phyloP scores from a whole-genome alignment of 768 basidiomycete species.

The Boletus vinaceobasis region DNA sequence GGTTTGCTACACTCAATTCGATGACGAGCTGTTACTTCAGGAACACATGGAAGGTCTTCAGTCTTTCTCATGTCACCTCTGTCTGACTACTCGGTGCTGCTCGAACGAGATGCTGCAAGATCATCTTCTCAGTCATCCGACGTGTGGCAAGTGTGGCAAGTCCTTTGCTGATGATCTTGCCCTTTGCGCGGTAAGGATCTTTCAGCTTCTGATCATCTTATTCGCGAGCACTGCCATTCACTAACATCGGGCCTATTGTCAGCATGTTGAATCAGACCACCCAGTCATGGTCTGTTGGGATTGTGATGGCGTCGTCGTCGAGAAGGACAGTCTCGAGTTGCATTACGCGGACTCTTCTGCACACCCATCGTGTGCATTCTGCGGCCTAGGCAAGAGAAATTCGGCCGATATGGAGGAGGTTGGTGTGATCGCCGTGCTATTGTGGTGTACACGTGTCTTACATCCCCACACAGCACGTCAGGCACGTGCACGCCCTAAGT shows the following conservation, averaged over 20 bases:
- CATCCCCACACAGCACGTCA: conserved; percentile 18
- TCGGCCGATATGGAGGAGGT: conserved; percentile 20
- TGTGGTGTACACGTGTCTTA: conserved; percentile 7
- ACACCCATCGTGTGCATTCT: conserved; percentile 22
- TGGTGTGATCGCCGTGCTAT: background rate
- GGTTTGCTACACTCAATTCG: conserved; percentile 23
- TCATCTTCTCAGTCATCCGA: conserved; percentile 23
- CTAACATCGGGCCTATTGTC: background rate
- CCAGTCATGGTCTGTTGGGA: conserved; percentile 30
- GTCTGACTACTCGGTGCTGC: conserved; percentile 18
- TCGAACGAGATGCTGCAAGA: conserved; percentile 26
- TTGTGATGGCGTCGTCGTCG: conserved; percentile 25
- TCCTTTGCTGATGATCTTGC: conserved; percentile 18
- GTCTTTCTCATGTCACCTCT: conserved; percentile 19
- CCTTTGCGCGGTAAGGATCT: conserved; percentile 20
- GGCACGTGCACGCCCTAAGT: conserved; percentile 5
- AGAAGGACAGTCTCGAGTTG: conserved; percentile 13
- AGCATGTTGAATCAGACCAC: conserved; percentile 25
- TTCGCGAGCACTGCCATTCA: background rate
- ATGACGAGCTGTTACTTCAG: conserved; percentile 14
- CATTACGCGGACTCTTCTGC: conserved; percentile 23
- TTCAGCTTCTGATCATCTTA: background rate
- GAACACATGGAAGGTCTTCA: conserved; percentile 15
- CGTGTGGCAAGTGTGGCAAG: conserved; percentile 21
- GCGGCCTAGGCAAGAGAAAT: conserved; percentile 16